phyloP scores from a whole-genome alignment of 108 stramenopile species.

The Conticribra weissflogii region DNA sequence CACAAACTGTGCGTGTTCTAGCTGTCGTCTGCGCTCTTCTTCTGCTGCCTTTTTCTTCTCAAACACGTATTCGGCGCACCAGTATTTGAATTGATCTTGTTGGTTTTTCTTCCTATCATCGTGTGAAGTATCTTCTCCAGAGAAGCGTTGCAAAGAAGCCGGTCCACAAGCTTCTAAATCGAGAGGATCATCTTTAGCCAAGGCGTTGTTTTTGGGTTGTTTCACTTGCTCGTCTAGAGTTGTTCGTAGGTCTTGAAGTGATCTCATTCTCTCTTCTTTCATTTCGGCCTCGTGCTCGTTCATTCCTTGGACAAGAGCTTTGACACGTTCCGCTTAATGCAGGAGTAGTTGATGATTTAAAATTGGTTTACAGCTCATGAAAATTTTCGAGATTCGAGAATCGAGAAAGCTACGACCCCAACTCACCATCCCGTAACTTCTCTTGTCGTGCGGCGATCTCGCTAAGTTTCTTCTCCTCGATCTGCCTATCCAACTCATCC shows the following conservation, averaged over 20 bases:
- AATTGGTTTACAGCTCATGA: too few relatives aligned
- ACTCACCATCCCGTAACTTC: conserved; percentile 33
- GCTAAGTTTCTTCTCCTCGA: conserved; percentile 41
- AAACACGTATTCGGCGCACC: conserved; percentile 32
- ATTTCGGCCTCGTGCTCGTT: conserved; percentile 19
- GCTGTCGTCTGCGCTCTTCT: conserved; percentile 29
- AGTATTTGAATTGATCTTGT: conserved; percentile 44
- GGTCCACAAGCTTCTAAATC: conserved; percentile 40
- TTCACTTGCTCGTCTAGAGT: conserved; percentile 40
- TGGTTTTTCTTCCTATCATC: conserved; percentile 37
- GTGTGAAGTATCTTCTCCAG: conserved; percentile 39
- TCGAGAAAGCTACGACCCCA: too few relatives aligned
- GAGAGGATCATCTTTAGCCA: conserved; percentile 30
- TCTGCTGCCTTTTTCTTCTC: conserved; percentile 38
- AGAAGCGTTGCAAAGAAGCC: conserved; percentile 42
- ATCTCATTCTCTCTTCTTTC: conserved; percentile 25
- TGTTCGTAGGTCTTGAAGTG: conserved; percentile 29
- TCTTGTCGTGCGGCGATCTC: conserved; percentile 28
- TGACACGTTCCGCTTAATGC: conserved; percentile 39
- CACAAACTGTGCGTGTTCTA: conserved; percentile 34
- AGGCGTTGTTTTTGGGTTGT: conserved; percentile 51
- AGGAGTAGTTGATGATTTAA: too few relatives aligned
- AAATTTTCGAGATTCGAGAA: too few relatives aligned
- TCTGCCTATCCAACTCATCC: conserved; percentile 29
- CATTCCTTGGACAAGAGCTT: conserved; percentile 19